Evolutionary conservation across 306 rosid species (phyloP).

Genomic region (Vigna nakashimae): DNA sequence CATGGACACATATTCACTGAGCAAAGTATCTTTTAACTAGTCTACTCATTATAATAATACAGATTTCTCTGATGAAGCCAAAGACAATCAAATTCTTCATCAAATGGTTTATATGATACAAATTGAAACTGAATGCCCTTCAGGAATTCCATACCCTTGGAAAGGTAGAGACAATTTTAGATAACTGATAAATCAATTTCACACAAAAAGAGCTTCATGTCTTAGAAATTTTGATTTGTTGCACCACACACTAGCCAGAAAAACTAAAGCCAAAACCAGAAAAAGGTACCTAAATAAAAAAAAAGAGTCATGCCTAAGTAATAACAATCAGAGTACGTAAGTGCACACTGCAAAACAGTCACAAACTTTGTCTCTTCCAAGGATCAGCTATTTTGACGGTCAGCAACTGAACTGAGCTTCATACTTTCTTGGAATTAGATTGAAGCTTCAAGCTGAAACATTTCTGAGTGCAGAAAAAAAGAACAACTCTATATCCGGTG

Average conservation of each 20-base stretch:
- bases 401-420: slow-evolving; percentile 7
- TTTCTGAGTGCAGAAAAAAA: slow-evolving; percentile 56
- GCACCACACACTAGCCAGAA: background rate
- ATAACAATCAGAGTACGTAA: background rate
- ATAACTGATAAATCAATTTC: slow-evolving; percentile 1
- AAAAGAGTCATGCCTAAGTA: slow-evolving; percentile 1
- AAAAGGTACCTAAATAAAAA: background rate
- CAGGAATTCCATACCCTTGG: background rate
- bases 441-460: slow-evolving; percentile 31
- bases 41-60: background rate
- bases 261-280: slow-evolving; percentile 19
- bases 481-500: slow-evolving; percentile 63
- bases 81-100: background rate
- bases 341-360: slow-evolving; percentile 36
- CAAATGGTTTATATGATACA: background rate
- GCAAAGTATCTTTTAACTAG: slow-evolving; percentile 13
- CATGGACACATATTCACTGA: background rate
- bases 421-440: slow-evolving; percentile 13
- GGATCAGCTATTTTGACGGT: slow-evolving; percentile 23
- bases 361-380: slow-evolving; percentile 18
- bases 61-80: slow-evolving; percentile 9
- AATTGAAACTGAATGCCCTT: background rate
- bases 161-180: background rate
- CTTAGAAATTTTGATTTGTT: slow-evolving; percentile 7
- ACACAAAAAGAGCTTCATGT: slow-evolving; percentile 1